Conservation (phyloP, 2,329 filamentous ascomycete genomes). For the Teratosphaeria nubilosa region DNA sequence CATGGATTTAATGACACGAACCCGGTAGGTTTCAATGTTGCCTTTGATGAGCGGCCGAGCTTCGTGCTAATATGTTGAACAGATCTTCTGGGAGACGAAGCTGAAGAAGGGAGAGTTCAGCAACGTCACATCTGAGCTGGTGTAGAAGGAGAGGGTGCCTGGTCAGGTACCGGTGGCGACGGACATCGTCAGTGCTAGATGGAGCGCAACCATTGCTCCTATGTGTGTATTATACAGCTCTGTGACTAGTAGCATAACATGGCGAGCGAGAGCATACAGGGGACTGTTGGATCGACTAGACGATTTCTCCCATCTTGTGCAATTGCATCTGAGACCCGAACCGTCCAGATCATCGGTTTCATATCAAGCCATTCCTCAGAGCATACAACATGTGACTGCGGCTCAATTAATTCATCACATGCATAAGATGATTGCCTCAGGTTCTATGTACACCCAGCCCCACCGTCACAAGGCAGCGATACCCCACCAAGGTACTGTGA, state of each 20-base stretch:
- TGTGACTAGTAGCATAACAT: background rate
- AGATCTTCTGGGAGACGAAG: constrained; percentile 98
- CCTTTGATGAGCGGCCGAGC: background rate
- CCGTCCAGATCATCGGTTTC: too few species aligned
- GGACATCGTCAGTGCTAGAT: background rate
- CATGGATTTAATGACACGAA: constrained; percentile 97
- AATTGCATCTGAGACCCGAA: background rate
- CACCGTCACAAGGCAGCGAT: background rate
- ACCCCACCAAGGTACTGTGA: background rate
- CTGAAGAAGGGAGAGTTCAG: constrained; percentile 96
- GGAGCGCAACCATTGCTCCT: background rate
- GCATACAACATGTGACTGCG: background rate
- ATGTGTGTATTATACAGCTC: background rate
- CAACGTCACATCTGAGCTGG: constrained; percentile 72
- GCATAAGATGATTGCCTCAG: background rate
- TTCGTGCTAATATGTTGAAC: background rate
- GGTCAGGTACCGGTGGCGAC: background rate
- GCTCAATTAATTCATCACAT: background rate
- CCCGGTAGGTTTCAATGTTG: constrained; percentile 36
- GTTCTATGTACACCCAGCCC: background rate
- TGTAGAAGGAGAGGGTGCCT: constrained; percentile 4
- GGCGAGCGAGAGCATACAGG: background rate
- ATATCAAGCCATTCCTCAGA: too few species aligned
- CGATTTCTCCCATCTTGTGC: background rate
- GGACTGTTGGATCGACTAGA: background rate